Evolutionary conservation across 306 rosid species (phyloP), one percentile per base, ranked within the genome.

Genomic region (peach (Prunus persica)): DNA sequence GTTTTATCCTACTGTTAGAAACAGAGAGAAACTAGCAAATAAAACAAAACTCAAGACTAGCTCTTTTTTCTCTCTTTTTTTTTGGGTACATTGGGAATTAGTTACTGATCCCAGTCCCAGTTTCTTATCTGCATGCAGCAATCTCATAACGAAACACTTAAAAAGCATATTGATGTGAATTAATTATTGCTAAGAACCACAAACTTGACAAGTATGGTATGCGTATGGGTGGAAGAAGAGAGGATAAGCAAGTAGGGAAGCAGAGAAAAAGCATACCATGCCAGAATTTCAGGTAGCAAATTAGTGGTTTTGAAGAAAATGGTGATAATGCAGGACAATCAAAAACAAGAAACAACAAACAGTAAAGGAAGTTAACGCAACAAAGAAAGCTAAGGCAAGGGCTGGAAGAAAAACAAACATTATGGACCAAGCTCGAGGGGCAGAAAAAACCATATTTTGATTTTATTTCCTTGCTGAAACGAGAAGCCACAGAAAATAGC

Each of bases 401-500:
- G 61, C 10, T 10, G 72, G 58, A 64, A 67, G 43, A 41, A 69
- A 72, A 20, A 71, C 25, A 18, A 13, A 52, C 28, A 50, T 6
- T n/a, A n/a, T 30, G 70, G 62, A 43, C 51, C 27, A 67, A 20
- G 32, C 77, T 28, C 43, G 13, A 3, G 27, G 65, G 54, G 70
- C 58, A 7, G 38, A 38, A 67, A 81, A 69, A 52, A n/a, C 46
- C 78, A 67, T 51, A 83, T 67, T 70, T 71, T 73, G 13, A 61
- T 83, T 75, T 83, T 80, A 83, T 83, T 83, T 79, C 84, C 87
- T 76, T 76, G 49, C 67, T 76, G 80, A 79, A 83, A 65, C 22
- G 50, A 43, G 63, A 30, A 57, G 69, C 78, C 84, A 76, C 81
- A 80, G 78, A 76, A 70, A 76, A 71, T 57, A 27, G 61, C 71